Evolutionary conservation across 352 stramenopile species (phyloP), one percentile per base, ranked within the genome.

Genomic region (Peronosclerospora sorghi): DNA sequence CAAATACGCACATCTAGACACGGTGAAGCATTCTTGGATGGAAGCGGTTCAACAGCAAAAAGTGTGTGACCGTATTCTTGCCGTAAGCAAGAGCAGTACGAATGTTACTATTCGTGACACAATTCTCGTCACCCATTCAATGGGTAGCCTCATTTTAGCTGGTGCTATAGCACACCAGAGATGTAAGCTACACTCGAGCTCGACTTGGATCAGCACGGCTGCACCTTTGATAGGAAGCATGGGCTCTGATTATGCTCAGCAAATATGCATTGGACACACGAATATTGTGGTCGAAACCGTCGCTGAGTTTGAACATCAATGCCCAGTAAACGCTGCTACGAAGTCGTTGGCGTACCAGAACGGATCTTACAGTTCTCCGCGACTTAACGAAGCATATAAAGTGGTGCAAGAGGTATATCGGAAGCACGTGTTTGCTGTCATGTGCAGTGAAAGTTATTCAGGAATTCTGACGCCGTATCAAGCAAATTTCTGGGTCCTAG

Each of bases 381-480:
- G 42, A 5, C 32, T 68, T 8, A 30, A 57, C 17, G 32, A 42
- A 9, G 30, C 50, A 1, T 75, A 70, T 21, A 28, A 32, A 3
- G 59, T 59, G 5, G 59, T 50, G 17, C 59, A 65, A 19, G 40
- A 37, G 28, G 56, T 45, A 0, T 68, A 73, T 41, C 44, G 23
- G 6, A 32, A 56, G 14, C 48, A 73, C 34, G 62, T 66, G 19
- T 56, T 52, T 5, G 57, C 59, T 10, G 26, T 51, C 3, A 61
- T 77, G 23, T 82, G 64, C 29, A 66, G 66, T 21, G 48, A 54
- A 40, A 32, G 28, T 4, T 64, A 47, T 30, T 45, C 47, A 1
- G 66, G 69, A 8, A 47, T 80, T 5, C 8, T 70, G 10, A 64
- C 62, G 4, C 20, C 38, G 1, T 55, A 68, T 20, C 56, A 62